A percentile compares a stretch with the other conserved stretches of the same genome.
Evolutionary conservation across 495 filamentous ascomycete genomes (phyloP).

Genomic region (Delitschia confertaspora): DNA sequence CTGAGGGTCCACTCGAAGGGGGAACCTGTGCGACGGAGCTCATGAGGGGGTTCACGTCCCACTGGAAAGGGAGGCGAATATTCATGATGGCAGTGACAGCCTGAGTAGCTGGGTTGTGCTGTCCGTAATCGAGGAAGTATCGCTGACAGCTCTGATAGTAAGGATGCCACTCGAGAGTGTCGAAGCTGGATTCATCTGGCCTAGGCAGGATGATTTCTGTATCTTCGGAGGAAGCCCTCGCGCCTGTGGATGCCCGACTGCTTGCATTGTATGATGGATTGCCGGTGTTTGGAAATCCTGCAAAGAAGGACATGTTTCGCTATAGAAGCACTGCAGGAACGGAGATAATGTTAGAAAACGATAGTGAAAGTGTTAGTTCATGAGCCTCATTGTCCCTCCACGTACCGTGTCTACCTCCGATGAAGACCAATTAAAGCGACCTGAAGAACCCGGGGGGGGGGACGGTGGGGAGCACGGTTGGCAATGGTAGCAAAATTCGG

Average conservation of each 20-base stretch:
- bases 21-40: slow-evolving; percentile 30
- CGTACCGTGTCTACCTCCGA: too few relatives aligned
- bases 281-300: slow-evolving; percentile 11
- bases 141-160: slow-evolving; percentile 83
- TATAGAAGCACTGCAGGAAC: slow-evolving; percentile 15
- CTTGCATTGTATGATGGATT: slow-evolving; percentile 14
- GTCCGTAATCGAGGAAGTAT: slow-evolving; percentile 89
- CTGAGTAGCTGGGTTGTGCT: slow-evolving; percentile 74
- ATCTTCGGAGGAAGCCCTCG: slow-evolving; percentile 12
- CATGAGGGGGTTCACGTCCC: slow-evolving; percentile 33
- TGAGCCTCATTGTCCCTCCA: too few relatives aligned
- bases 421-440: too few relatives aligned
- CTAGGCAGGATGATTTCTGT: slow-evolving; percentile 14
- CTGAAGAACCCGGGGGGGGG: too few relatives aligned
- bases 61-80: slow-evolving; percentile 65
- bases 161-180: slow-evolving; percentile 91
- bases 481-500: too few relatives aligned
- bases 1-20: slow-evolving; percentile 27
- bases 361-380: too few relatives aligned
- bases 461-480: too few relatives aligned
- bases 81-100: slow-evolving; percentile 89
- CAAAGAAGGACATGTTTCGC: slow-evolving; percentile 13
- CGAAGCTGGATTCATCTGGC: slow-evolving; percentile 44
- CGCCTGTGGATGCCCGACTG: slow-evolving; percentile 15
- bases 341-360: slow-evolving; percentile 10